Base-by-base conservation (phyloP, 306 rosid species). In the Quercus gilva region DNA sequence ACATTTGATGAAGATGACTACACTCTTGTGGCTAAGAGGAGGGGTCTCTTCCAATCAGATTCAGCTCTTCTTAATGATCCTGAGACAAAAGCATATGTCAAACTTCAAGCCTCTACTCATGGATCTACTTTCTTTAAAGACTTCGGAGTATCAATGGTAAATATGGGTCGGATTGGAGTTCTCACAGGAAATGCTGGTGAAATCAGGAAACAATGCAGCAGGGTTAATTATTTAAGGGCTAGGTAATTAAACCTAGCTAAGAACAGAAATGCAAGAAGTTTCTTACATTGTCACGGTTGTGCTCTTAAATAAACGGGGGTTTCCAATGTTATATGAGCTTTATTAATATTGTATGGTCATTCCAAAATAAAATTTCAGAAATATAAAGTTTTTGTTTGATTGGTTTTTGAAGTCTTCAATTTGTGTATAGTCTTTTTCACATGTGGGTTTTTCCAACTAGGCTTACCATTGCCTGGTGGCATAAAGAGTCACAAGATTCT, bases 81-180 rank as follows among this genome's bases (percentile, higher is more conserved):
- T 13, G 84, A 82, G 79, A 82, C 88, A 10, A 79, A 49, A 57
- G 76, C 73, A 19, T 85, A 82, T 11, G 84, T 85, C 12, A 51
- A 18, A 25, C 69, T 17, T 6, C 84, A 81, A 61, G 51, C 74
- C 43, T 28, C 58, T 11, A 18, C 53, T 11, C 3, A 10, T 1
- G 88, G 86, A 29, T 6, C 73, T 31, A 26, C 79, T 28, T 85
- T 85, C 88, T 85, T 81, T 53, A 67, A 82, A 28, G 84, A 85
- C 71, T 85, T 85, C 8, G 86, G 86, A 4, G 84, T 76, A 52
- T 85, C 86, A 55, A 85, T 85, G 84, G 84, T 85, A 55, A 82
- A 82, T 4, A 78, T 85, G 88, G 88, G 86, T 18, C 79, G 84
- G 86, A 67, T 82, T 29, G 81, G 63, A 63, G 86, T 79, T 61